Evolutionary conservation across 768 basidiomycete genomes (phyloP), one percentile per base, ranked within the genome.

Genomic region (Boletellus emodensis): DNA sequence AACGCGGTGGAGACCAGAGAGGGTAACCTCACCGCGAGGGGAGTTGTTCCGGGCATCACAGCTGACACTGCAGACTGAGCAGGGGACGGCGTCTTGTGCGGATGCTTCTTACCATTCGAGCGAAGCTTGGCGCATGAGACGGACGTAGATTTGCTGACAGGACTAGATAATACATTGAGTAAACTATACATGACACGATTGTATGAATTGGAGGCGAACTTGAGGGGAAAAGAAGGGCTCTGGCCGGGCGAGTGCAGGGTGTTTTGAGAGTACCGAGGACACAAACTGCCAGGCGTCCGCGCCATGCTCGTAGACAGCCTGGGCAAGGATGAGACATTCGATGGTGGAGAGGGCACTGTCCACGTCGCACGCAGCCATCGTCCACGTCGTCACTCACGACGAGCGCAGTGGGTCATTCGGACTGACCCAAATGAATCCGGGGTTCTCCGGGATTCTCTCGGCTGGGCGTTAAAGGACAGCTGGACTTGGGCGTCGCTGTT

Each of bases 231-330:
- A 93, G 66, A 83, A 80, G 13, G 75, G 70, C 57, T 79, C 79
- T 18, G 85, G 81, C 41, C 82, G 79, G 3, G 72, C 68, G 39
- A 87, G 71, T 9, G 90, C 73, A 13, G 91, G 84, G 58, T 94
- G 90, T 24, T 79, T 80, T 15, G 78, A 72, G 17, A 95, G 77
- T 7, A 87, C 56, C 38, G 77, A 77, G 18, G 87, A 76, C 9
- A 94, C 81, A 6, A 75, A 66, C 33, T 75, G 61, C 93, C 93
- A 94, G 4, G 76, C 75, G 40, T 76, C 70, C 33, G 82, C 73
- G 13, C 93, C 92, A 49, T 85, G 75, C 62, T 94, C 89, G 68
- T 89, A 89, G 38, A 90, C 84, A 0, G 90, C 84, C 69, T 96
- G 94, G 2, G 92, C 82, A 43, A 95, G 78, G 26, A 96, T 70